These are phyloP conservation scores for Scortechinia acanthostroma DNA, from an alignment of 2,329 filamentous ascomycete genomes.

Conservation along the genomic window DNA sequence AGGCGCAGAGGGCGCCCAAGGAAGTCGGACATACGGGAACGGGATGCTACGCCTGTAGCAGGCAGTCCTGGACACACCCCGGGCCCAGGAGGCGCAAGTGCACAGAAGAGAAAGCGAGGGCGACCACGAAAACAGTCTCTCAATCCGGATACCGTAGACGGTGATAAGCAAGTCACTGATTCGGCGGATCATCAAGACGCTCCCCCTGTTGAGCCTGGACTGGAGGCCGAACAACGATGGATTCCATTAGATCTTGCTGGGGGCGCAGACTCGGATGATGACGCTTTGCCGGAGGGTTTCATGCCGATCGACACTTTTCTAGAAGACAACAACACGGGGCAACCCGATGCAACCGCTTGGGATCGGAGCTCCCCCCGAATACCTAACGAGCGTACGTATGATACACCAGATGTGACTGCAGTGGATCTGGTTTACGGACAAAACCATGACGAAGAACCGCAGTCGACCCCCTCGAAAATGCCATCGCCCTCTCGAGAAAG, in stretches of 20 bases:
- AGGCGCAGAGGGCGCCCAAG: slow-evolving; percentile 20
- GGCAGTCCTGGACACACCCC: slow-evolving; percentile 6
- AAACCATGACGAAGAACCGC: slow-evolving; percentile 8
- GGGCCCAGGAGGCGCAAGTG: slow-evolving; percentile 14
- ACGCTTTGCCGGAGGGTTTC: not conserved
- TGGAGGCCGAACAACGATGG: not conserved
- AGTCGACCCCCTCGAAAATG: slow-evolving; percentile 22
- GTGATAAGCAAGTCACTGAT: too few species aligned
- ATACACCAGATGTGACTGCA: slow-evolving; percentile 16
- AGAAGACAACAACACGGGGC: not conserved
- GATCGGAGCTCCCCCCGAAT: slow-evolving; percentile 1
- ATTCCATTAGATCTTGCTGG: not conserved
- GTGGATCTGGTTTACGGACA: slow-evolving; percentile 15
- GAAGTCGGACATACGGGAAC: slow-evolving; percentile 18
- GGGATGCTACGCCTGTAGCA: slow-evolving; percentile 11
- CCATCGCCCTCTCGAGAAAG: slow-evolving; percentile 16
- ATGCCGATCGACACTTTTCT: not conserved
- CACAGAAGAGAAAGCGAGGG: slow-evolving; percentile 21
- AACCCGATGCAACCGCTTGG: not conserved
- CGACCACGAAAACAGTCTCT: slow-evolving; percentile 26
- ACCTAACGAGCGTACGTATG: slow-evolving; percentile 7
- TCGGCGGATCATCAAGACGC: not conserved
- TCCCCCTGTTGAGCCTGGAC: too few species aligned
- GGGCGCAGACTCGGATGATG: not conserved
- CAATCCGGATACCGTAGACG: too few species aligned